Evolutionary conservation across 805 yeast species (phyloP), one percentile per base, ranked within the genome.

Genomic region (Schizosaccharomyces osmophilus): DNA sequence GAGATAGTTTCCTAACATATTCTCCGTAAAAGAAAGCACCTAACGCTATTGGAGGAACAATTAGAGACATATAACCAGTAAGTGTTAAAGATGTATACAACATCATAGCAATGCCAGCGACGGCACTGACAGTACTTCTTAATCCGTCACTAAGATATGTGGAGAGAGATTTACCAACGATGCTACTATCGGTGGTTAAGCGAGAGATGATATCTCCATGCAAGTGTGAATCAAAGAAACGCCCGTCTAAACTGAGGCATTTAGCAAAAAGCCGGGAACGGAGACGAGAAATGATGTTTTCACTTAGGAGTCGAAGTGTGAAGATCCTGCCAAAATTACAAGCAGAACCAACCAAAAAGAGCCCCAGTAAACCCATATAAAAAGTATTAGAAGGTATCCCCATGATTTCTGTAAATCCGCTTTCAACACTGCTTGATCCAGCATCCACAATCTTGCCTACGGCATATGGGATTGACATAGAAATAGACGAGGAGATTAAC

Each of bases 121-220:
- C 75, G 0, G 95, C 95, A 67, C 87, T 82, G 24, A 90, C 80
- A 0, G 82, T 70, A 0, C 97, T 82, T 63, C 97, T 75, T 45
- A 88, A 77, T n/a, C 97, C 97, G 69, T 90, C 97, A 62, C 93
- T 83, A 29, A 90, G 77, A 69, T 90, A 89, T 66, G 85, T 90
- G 42, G 96, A 87, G 22, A 90, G 80, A 0, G 95, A 82, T 67
- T 83, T 81, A 5, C 95, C 79, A 15, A 90, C 94, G 55, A 90
- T 81, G 39, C 88, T 87, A 0, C 96, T 85, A 70, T 90, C 97
- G 54, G 86, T 84, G 4, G 93, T 84, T 59, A 90, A 74, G 64
- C 97, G 76, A 4, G 95, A 87, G 55, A 90, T 87, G 67, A 90
- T 75, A 69, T 90, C 97, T 51, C 97, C 97, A 9, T 88, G 87